A percentile compares a stretch with the other conserved stretches of the same genome.
Conservation (phyloP, 768 basidiomycete genomes). For the Xerocomellus dryophilus region DNA sequence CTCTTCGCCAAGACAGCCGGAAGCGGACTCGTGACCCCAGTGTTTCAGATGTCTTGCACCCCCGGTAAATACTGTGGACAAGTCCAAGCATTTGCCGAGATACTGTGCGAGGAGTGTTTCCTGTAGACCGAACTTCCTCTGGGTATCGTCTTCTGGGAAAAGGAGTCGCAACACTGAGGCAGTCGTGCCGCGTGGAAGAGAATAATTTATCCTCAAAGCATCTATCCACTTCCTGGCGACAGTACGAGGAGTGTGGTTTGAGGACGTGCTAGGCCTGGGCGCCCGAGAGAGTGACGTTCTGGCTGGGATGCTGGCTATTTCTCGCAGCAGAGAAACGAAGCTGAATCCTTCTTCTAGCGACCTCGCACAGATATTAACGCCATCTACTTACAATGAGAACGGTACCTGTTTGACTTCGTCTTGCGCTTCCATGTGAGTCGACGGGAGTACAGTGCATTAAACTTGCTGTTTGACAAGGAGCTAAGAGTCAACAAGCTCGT, state of each 20-base stretch:
- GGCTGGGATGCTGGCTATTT: slow-evolving; percentile 36
- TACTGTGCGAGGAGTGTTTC: slow-evolving; percentile 56
- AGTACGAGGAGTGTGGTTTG: slow-evolving; percentile 36
- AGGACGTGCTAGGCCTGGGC: not conserved
- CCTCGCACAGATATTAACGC: not conserved
- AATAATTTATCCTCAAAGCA: slow-evolving; percentile 39
- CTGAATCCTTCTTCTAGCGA: slow-evolving; percentile 28
- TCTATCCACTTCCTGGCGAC: slow-evolving; percentile 46
- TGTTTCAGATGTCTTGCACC: slow-evolving; percentile 28
- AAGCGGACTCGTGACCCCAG: slow-evolving; percentile 43
- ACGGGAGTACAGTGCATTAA: not conserved
- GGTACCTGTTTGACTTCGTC: slow-evolving; percentile 28
- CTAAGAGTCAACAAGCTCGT: not conserved
- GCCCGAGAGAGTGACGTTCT: slow-evolving; percentile 19
- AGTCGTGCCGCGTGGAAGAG: slow-evolving; percentile 51
- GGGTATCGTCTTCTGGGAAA: slow-evolving; percentile 79
- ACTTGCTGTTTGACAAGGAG: not conserved
- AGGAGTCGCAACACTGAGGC: slow-evolving; percentile 65
- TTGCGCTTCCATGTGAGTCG: slow-evolving; percentile 14
- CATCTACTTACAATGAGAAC: slow-evolving; percentile 43
- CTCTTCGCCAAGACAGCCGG: slow-evolving; percentile 72
- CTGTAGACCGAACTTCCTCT: slow-evolving; percentile 70
- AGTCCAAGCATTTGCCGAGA: slow-evolving; percentile 49
- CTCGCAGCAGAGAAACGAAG: slow-evolving; percentile 48
- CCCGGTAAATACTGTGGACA: slow-evolving; percentile 30